A percentile compares a stretch with the other conserved stretches of the same genome.
phyloP scores from a whole-genome alignment of 2,329 filamentous ascomycete species.

The Phoma sp. region DNA sequence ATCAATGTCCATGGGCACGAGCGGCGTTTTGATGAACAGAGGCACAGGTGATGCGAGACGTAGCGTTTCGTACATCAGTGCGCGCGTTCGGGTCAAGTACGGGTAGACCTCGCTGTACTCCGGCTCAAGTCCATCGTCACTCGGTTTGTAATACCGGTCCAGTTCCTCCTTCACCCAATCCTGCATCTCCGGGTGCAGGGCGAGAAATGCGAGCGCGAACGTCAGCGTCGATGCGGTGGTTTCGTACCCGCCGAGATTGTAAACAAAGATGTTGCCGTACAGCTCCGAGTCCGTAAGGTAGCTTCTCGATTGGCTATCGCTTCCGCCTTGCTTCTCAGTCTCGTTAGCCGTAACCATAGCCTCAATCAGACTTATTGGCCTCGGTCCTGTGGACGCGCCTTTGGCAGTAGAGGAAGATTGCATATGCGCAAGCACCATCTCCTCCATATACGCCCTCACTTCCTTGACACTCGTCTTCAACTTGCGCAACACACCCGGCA shows the following conservation, averaged over 20 bases:
- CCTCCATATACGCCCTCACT: slow-evolving; percentile 28
- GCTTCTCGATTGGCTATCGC: background rate
- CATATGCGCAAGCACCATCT: slow-evolving; percentile 23
- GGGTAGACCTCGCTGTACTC: slow-evolving; percentile 52
- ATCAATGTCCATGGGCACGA: background rate
- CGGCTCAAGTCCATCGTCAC: slow-evolving; percentile 32
- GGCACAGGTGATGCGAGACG: slow-evolving; percentile 19
- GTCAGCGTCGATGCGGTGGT: slow-evolving; percentile 57
- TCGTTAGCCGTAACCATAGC: slow-evolving; percentile 31
- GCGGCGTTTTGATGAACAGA: slow-evolving; percentile 22
- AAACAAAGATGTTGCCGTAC: slow-evolving; percentile 58
- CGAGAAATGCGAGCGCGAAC: slow-evolving; percentile 55
- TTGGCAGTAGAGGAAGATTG: slow-evolving; percentile 13
- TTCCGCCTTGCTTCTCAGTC: slow-evolving; percentile 20
- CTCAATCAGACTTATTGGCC: slow-evolving; percentile 31
- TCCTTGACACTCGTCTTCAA: slow-evolving; percentile 22
- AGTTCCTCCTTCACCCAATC: slow-evolving; percentile 57
- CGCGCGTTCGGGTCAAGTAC: slow-evolving; percentile 31
- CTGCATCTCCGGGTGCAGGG: slow-evolving; percentile 55
- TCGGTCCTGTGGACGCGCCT: too few species aligned
- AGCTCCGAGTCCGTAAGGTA: slow-evolving; percentile 50
- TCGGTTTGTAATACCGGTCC: background rate
- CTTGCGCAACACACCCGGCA: slow-evolving; percentile 16
- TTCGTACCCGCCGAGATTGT: slow-evolving; percentile 61
- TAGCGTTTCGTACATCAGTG: slow-evolving; percentile 49